phyloP scores from a whole-genome alignment of 2,329 filamentous ascomycete species.

The Hypoxylon sp. region DNA sequence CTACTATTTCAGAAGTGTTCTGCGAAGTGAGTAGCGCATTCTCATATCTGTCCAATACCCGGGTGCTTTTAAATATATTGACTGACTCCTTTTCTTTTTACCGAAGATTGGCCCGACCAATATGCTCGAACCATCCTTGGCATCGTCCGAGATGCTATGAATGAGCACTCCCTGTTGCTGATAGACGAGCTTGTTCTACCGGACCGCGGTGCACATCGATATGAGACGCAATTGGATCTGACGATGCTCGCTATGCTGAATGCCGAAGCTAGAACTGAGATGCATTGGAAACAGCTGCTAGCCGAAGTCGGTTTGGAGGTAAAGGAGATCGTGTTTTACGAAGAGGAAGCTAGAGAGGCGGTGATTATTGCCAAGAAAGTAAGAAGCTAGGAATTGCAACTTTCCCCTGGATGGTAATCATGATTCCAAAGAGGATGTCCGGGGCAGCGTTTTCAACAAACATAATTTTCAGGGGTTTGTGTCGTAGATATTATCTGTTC shows the following conservation, averaged over 20 bases:
- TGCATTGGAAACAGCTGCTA: constrained; percentile 26
- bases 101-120: constrained; percentile 30
- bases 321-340: constrained; percentile 28
- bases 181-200: constrained; percentile 32
- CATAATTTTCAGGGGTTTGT: neutral
- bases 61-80: neutral
- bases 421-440: no score
- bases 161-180: constrained; percentile 18
- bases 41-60: neutral
- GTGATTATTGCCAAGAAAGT: constrained; percentile 31
- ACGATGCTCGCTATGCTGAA: constrained; percentile 35
- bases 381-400: neutral
- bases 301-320: constrained; percentile 24
- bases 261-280: constrained; percentile 28
- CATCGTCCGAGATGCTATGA: constrained; percentile 28
- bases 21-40: constrained; percentile 20
- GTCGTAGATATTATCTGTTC: no score
- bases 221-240: constrained; percentile 31
- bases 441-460: constrained; percentile 22
- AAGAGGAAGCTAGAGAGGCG: constrained; percentile 29
- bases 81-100: neutral
- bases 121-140: constrained; percentile 23
- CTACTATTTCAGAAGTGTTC: constrained; percentile 32
- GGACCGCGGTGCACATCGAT: constrained; percentile 22
- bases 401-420: no score